A percentile compares a stretch with the other conserved stretches of the same genome.
Evolutionary conservation across 2,329 filamentous ascomycete species (phyloP).

Genomic region (Xylaria sp.): DNA sequence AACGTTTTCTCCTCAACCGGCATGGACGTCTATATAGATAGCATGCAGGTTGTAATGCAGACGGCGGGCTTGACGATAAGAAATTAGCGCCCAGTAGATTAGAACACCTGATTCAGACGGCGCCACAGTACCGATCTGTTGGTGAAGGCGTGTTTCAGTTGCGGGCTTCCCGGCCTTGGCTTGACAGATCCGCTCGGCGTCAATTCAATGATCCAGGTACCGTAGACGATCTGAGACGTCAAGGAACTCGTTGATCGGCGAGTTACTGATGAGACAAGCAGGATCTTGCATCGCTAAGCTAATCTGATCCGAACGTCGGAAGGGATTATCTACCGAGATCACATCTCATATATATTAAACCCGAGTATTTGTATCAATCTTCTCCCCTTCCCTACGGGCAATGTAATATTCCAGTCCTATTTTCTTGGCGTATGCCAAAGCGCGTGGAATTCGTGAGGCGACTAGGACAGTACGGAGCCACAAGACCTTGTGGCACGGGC

Average conservation of each 20-base stretch:
- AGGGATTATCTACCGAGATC: constrained; percentile 10
- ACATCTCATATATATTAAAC: neutral
- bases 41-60: neutral
- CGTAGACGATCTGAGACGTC: constrained; percentile 18
- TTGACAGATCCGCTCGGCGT: neutral
- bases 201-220: constrained; percentile 1
- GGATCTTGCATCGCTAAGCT: neutral
- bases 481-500: neutral
- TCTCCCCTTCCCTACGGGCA: neutral
- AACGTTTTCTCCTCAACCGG: neutral
- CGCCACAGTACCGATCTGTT: constrained; percentile 13
- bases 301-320: constrained; percentile 4
- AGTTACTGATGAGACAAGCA: constrained; percentile 11
- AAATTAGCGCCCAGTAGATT: constrained; percentile 8
- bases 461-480: neutral
- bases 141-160: constrained; percentile 29
- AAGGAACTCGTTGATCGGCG: neutral
- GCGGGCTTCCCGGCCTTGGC: constrained; percentile 11
- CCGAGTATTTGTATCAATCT: neutral
- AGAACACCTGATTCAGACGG: constrained; percentile 12
- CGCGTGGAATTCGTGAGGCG: neutral
- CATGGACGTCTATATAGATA: neutral
- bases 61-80: constrained; percentile 2
- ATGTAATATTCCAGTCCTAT: constrained; percentile 6
- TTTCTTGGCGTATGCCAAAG: neutral